phyloP scores from a whole-genome alignment of 2,329 filamentous ascomycete genomes.

The Fusarium sp. region DNA sequence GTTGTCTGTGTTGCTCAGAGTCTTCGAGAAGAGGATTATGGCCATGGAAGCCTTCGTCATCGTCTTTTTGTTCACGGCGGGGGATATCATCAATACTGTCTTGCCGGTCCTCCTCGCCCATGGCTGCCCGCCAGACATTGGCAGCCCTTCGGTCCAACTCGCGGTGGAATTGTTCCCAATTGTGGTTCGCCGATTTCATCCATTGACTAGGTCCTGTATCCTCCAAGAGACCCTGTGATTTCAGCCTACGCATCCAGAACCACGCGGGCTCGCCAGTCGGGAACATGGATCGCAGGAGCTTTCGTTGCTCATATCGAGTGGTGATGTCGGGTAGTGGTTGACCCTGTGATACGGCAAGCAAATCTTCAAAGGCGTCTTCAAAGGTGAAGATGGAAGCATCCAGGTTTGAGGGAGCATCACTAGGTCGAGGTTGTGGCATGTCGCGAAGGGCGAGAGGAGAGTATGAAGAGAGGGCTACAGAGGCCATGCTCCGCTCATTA shows the following conservation, averaged over 20 bases:
- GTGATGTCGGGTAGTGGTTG: constrained; percentile 54
- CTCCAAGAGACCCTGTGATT: constrained; percentile 51
- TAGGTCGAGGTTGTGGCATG: constrained; percentile 60
- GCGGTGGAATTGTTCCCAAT: constrained; percentile 46
- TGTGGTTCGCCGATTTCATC: constrained; percentile 26
- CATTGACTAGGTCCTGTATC: constrained; percentile 40
- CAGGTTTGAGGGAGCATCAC: constrained; percentile 52
- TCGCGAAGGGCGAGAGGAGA: constrained; percentile 51
- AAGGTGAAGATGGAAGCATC: constrained; percentile 60
- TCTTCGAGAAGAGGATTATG: constrained; percentile 14
- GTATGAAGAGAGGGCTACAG: constrained; percentile 43
- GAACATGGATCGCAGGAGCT: constrained; percentile 52
- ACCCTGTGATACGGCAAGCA: constrained; percentile 60
- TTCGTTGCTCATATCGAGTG: constrained; percentile 48
- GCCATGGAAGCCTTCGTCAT: constrained; percentile 16
- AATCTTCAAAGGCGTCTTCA: constrained; percentile 68
- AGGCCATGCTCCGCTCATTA: constrained; percentile 31
- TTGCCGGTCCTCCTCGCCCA: constrained; percentile 24
- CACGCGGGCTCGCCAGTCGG: constrained; percentile 53
- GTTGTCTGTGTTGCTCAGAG: constrained; percentile 14
- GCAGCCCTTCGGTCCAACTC: constrained; percentile 45
- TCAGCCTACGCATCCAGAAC: constrained; percentile 55
- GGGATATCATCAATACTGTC: constrained; percentile 16
- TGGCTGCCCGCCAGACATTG: constrained; percentile 41
- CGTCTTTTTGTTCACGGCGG: constrained; percentile 15